Conservation (phyloP, 108 stramenopile genomes). For the Pseudonitzschia pungens region DNA sequence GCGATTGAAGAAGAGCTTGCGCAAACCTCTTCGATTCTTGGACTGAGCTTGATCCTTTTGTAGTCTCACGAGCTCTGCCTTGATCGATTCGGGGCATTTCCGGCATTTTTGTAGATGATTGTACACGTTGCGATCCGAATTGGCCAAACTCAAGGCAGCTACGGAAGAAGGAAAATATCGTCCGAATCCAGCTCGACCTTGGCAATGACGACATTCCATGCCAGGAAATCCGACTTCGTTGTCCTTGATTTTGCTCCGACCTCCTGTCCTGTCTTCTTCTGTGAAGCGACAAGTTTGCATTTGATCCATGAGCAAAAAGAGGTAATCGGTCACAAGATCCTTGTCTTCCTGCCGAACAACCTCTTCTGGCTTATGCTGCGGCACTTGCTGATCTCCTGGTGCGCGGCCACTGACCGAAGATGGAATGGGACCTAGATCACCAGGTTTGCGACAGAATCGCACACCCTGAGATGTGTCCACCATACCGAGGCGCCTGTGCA, state of each 20-base stretch:
- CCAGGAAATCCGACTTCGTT: slow-evolving; percentile 68
- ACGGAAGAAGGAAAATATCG: slow-evolving; percentile 74
- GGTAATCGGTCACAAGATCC: slow-evolving; percentile 44
- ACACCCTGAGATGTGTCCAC: slow-evolving; percentile 72
- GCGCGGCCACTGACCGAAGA: neutral
- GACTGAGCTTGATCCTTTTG: slow-evolving; percentile 43
- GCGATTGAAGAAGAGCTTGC: slow-evolving; percentile 63
- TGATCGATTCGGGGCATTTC: slow-evolving; percentile 53
- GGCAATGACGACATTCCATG: slow-evolving; percentile 77
- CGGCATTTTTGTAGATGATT: slow-evolving; percentile 74
- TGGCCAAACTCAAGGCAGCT: slow-evolving; percentile 69
- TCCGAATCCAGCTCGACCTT: slow-evolving; percentile 68
- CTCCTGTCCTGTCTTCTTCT: slow-evolving; percentile 76
- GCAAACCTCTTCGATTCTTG: slow-evolving; percentile 48
- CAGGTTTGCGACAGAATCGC: slow-evolving; percentile 50
- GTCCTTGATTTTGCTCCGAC: slow-evolving; percentile 63
- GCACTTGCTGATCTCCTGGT: neutral
- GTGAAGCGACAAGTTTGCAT: slow-evolving; percentile 77
- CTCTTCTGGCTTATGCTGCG: neutral
- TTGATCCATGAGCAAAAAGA: slow-evolving; percentile 72
- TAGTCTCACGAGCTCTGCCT: slow-evolving; percentile 41
- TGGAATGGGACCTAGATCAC: slow-evolving; percentile 18
- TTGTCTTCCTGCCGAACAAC: slow-evolving; percentile 36
- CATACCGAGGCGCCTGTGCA: slow-evolving; percentile 52
- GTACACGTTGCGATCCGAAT: slow-evolving; percentile 72